Conservation (phyloP, 129 eudicot genomes). For the Kitagawia praeruptora region DNA sequence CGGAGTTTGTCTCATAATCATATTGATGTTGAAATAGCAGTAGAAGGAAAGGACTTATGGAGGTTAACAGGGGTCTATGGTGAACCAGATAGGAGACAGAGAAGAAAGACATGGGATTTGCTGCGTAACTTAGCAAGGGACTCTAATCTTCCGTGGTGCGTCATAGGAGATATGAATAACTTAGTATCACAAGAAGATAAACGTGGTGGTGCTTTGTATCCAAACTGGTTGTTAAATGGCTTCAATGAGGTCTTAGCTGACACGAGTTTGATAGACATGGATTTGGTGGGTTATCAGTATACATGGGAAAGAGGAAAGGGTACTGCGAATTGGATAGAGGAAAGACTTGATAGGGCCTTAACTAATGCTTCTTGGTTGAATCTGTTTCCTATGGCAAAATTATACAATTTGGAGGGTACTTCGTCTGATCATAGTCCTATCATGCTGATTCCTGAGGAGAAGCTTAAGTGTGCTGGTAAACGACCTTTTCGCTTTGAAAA, state of each 20-base stretch:
- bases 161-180: not conserved
- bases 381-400: not conserved
- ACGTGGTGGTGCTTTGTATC: no score
- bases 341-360: not conserved
- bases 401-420: not conserved
- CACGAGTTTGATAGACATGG: not conserved
- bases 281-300: not conserved
- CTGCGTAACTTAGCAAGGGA: no score
- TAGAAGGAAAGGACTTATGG: no score
- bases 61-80: no score
- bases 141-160: not conserved
- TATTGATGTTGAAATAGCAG: no score
- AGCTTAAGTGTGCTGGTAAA: not conserved
- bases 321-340: not conserved
- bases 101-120: no score
- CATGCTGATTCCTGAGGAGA: not conserved
- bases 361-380: not conserved
- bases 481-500: not conserved
- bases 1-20: no score
- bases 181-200: not conserved
- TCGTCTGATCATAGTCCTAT: not conserved
- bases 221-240: no score
- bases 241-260: no score
- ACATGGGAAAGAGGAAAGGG: not conserved
- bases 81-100: no score